Evolutionary conservation across 169 alveolate species (phyloP).

Genomic region (Cryptosporidium andersoni): DNA sequence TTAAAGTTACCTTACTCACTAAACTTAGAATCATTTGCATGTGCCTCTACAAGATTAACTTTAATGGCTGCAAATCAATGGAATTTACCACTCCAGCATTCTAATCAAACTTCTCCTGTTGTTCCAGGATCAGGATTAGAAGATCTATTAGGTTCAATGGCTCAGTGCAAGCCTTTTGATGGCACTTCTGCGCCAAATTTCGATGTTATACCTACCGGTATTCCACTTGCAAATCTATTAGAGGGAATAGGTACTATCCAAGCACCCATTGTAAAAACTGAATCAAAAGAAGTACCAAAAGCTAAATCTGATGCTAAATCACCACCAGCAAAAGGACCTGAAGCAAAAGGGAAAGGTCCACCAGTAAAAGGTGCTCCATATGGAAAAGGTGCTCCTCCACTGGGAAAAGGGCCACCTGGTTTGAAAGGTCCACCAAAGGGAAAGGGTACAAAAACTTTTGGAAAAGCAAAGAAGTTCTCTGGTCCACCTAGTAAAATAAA

Average conservation of each 20-base stretch:
- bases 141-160: constrained; percentile 49
- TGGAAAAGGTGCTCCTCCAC: constrained; percentile 73
- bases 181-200: neutral
- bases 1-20: constrained; percentile 41
- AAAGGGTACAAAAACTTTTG: constrained; percentile 74
- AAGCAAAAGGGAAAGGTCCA: constrained; percentile 48
- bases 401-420: constrained; percentile 73
- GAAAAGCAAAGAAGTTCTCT: constrained; percentile 75
- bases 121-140: constrained; percentile 42
- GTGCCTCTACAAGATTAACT: constrained; percentile 70
- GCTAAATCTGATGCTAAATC: constrained; percentile 70
- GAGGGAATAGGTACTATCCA: constrained; percentile 56
- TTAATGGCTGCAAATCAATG: constrained; percentile 31
- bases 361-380: constrained; percentile 71
- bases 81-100: constrained; percentile 58
- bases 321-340: constrained; percentile 42
- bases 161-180: constrained; percentile 43
- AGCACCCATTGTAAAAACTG: neutral
- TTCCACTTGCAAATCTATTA: constrained; percentile 8
- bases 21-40: constrained; percentile 39
- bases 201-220: constrained; percentile 1
- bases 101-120: constrained; percentile 10
- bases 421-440: constrained; percentile 82
- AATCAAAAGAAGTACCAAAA: neutral
- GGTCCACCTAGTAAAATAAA: constrained; percentile 80